Conservation (phyloP, 768 basidiomycete species). For the Psilocybe azurescens region DNA sequence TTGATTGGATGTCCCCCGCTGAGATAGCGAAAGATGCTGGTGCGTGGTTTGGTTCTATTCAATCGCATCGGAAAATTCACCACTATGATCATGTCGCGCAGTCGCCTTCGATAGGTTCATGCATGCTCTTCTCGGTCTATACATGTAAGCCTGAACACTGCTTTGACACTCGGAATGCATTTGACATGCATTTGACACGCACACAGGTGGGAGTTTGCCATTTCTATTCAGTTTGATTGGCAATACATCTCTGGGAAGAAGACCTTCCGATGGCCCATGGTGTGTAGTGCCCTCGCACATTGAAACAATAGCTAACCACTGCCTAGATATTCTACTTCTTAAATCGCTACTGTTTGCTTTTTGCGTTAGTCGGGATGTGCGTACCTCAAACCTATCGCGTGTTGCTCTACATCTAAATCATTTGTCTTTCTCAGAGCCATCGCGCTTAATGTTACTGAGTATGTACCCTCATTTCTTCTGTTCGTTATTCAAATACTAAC, state of each 20-base stretch:
- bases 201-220: slow-evolving; percentile 69
- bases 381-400: slow-evolving; percentile 26
- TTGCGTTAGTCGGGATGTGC: slow-evolving; percentile 74
- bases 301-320: background rate
- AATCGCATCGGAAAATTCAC: background rate
- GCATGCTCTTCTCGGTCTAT: slow-evolving; percentile 64
- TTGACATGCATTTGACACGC: slow-evolving; percentile 16
- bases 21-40: slow-evolving; percentile 55
- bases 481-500: background rate
- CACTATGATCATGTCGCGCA: slow-evolving; percentile 20
- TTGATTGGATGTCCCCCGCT: slow-evolving; percentile 57
- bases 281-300: slow-evolving; percentile 30
- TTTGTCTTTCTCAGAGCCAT: slow-evolving; percentile 46
- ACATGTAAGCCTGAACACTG: slow-evolving; percentile 46
- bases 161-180: slow-evolving; percentile 1
- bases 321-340: slow-evolving; percentile 69
- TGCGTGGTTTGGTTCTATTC: slow-evolving; percentile 28
- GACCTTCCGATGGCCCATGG: slow-evolving; percentile 72
- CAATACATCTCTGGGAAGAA: slow-evolving; percentile 60
- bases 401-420: background rate
- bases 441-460: slow-evolving; percentile 62
- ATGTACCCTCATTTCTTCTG: slow-evolving; percentile 23
- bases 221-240: slow-evolving; percentile 70
- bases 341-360: slow-evolving; percentile 67
- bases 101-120: slow-evolving; percentile 60